phyloP scores from a whole-genome alignment of 345 rosid genomes.

The Nasturtium officinale region DNA sequence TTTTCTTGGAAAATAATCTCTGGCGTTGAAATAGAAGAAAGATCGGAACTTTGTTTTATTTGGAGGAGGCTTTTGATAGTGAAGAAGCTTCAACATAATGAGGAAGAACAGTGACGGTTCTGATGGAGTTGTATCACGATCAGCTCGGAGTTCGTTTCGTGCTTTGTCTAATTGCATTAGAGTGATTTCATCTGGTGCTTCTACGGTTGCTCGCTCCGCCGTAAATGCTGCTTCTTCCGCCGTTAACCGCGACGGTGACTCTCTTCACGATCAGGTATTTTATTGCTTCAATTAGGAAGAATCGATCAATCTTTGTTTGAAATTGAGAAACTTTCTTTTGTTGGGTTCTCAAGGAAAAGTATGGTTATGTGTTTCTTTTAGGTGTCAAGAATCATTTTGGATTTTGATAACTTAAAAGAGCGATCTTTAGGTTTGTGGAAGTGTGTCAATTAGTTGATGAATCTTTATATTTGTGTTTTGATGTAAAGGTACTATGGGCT shows the following conservation, averaged over 20 bases:
- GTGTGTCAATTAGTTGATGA: neutral
- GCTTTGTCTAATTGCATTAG: conserved; percentile 72
- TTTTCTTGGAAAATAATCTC: conserved; percentile 19
- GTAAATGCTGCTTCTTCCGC: conserved; percentile 76
- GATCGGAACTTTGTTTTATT: neutral
- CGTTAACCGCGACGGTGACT: conserved; percentile 65
- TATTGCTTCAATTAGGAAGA: neutral
- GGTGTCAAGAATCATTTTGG: neutral
- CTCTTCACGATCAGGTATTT: conserved; percentile 69
- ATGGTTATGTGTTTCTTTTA: neutral
- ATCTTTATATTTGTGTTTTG: conserved; percentile 17
- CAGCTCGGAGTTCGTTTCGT: conserved; percentile 77
- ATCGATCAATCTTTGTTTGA: neutral
- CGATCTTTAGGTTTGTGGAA: conserved; percentile 25
- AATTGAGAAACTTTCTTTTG: neutral
- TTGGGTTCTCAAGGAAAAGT: neutral
- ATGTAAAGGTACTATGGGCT: conserved; percentile 81
- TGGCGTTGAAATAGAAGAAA: neutral
- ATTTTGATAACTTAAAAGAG: conserved; percentile 14
- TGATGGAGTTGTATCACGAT: conserved; percentile 51
- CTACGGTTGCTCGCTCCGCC: conserved; percentile 86
- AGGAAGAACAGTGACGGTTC: conserved; percentile 64
- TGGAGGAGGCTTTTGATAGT: conserved; percentile 9
- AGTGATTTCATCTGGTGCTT: conserved; percentile 89
- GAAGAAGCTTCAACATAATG: conserved; percentile 47